Conservation (phyloP, 371 early-diverging fungal species). For the Racocetra persica region DNA sequence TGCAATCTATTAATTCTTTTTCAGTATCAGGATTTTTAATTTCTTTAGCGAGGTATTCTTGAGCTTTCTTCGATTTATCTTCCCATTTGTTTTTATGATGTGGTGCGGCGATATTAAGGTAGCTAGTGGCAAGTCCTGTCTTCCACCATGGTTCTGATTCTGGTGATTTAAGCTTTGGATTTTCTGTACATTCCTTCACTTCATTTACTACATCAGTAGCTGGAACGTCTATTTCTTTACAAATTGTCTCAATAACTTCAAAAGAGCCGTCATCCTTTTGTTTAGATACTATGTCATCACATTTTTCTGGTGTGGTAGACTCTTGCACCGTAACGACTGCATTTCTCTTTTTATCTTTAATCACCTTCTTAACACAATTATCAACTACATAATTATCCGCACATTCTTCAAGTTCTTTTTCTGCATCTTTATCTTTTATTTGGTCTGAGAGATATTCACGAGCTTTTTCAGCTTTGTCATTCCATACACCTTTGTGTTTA, state of each 20-base stretch:
- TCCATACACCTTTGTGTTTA: not conserved
- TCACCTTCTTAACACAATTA: no score
- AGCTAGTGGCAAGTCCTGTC: not conserved
- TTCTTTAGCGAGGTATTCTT: not conserved
- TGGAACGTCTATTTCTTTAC: not conserved
- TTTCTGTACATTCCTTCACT: not conserved
- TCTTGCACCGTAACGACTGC: no score
- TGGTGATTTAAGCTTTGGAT: not conserved
- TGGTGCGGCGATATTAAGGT: not conserved
- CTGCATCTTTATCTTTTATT: not conserved
- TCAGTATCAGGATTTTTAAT: not conserved
- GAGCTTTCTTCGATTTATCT: slow-evolving; percentile 6
- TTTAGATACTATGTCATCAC: no score
- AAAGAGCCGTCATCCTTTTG: slow-evolving; percentile 9
- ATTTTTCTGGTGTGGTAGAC: no score
- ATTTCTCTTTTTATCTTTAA: no score
- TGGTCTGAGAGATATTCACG: slow-evolving; percentile 1
- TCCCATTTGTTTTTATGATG: slow-evolving; percentile 6
- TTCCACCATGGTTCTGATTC: slow-evolving; percentile 2
- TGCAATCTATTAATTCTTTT: no score
- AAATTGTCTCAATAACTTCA: not conserved
- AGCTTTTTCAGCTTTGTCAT: not conserved
- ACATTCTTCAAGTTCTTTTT: no score
- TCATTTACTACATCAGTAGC: not conserved
- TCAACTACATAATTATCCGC: no score